Base-by-base conservation (phyloP, 352 stramenopile species). In the Achlya hypogyna region DNA sequence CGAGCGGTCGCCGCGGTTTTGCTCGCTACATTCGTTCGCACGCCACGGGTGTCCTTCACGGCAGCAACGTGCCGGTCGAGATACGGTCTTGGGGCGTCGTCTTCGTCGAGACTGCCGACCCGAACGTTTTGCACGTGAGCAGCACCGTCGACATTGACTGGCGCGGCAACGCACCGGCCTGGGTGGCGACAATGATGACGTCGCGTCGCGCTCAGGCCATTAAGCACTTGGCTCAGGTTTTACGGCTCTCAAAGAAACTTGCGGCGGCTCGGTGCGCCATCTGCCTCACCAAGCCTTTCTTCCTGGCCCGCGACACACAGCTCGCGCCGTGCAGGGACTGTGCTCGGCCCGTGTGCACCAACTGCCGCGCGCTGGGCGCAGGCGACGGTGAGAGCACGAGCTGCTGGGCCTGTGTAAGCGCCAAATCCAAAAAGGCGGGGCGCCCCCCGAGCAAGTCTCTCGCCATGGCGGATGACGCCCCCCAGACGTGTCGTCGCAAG, bases 111-210 rank as follows among this genome's bases (percentile, higher is more conserved):
- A 56, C 49, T 3, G 2, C 25, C 2, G n/a, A 10, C 8, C 49
- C 49, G 1, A 35, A 20, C 20, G 31, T 56, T 3, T 16, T 56
- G 14, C 49, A 56, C 31, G 49, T 35, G 31, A 56, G 49, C 49
- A 38, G 25, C 25, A 56, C 10, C 2, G 49, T 56, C 31, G 49
- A 56, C 49, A 56, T 56, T 56, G 49, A 56, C 31, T 56, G 49
- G 49, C 16, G 31, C 25, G n/a, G 49, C 25, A 10, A 35, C 31
- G 18, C 31, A 9, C 25, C 49, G 12, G 20, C 2, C 25, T 56
- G 49, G 25, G 49, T 35, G 12, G 49, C 25, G 25, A 35, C 25
- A 10, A 56, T 31, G 25, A 38, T 56, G 31, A 56, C 49, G 25
- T 56, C 49, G 2, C 49, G 49, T 27, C 49, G 25, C 12, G 49